These are phyloP conservation scores for Blastobotrys niveus DNA, from an alignment of 1,139 yeast species.

Conservation along the genomic window DNA sequence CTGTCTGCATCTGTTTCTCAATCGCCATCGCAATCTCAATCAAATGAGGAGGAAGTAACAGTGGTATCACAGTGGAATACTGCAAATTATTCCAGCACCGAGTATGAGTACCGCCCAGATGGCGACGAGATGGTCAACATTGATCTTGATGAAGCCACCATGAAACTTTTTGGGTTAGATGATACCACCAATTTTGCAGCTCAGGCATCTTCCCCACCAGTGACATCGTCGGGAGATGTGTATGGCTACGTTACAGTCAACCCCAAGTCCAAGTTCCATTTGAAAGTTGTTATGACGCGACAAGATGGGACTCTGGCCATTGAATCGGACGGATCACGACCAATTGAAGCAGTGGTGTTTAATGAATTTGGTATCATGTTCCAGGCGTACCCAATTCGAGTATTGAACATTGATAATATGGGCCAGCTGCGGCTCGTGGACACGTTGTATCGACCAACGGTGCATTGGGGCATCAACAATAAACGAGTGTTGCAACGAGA, in stretches of 20 bases:
- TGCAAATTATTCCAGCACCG: background rate
- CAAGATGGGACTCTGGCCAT: constrained; percentile 25
- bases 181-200: background rate
- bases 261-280: constrained; percentile 17
- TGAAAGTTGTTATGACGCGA: constrained; percentile 24
- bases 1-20: too few species aligned
- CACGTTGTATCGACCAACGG: constrained; percentile 20
- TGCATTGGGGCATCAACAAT: constrained; percentile 20
- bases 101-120: background rate
- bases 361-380: constrained; percentile 26
- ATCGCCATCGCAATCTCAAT: too few species aligned
- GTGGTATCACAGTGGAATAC: constrained; percentile 3
- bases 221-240: constrained; percentile 30
- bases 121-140: constrained; percentile 10
- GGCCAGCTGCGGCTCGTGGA: constrained; percentile 17
- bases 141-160: background rate
- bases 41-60: too few species aligned
- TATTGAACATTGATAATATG: constrained; percentile 20
- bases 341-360: constrained; percentile 25
- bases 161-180: too few species aligned
- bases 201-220: background rate
- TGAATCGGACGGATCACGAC: constrained; percentile 17
- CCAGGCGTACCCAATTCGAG: constrained; percentile 28
- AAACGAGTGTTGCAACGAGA: constrained; percentile 11
- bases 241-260: constrained; percentile 25